Conservation (phyloP, 106 monocot species). For the Vanilla planifolia region DNA sequence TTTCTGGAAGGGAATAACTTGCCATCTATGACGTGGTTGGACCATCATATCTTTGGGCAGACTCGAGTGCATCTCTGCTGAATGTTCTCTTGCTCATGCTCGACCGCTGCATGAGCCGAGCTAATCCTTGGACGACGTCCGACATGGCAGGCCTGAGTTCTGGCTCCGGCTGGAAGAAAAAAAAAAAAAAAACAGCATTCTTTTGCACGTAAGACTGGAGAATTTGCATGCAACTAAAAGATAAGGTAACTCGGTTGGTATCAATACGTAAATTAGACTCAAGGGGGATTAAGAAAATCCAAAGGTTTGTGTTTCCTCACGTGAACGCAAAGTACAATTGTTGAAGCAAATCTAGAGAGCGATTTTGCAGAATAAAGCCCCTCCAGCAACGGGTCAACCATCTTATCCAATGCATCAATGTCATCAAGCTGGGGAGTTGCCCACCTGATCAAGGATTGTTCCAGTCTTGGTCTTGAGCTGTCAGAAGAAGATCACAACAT, state of each 20-base stretch:
- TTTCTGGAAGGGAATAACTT: too few species aligned
- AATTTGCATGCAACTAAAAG: too few species aligned
- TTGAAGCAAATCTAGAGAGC: conserved; percentile 24
- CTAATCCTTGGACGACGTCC: conserved; percentile 85
- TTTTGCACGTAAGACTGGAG: too few species aligned
- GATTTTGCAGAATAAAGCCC: conserved; percentile 28
- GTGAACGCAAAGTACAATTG: conserved; percentile 25
- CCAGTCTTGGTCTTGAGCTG: conserved; percentile 21
- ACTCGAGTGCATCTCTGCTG: conserved; percentile 20
- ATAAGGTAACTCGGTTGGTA: too few species aligned
- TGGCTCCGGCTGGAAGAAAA: conserved; percentile 54
- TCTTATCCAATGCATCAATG: conserved; percentile 29
- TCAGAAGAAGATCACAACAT: neutral
- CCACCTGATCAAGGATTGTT: conserved; percentile 21
- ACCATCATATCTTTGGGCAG: neutral
- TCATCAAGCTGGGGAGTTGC: conserved; percentile 21
- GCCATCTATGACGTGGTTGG: too few species aligned
- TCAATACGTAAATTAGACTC: too few species aligned
- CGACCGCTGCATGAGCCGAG: conserved; percentile 65
- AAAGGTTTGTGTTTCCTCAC: too few species aligned
- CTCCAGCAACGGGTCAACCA: conserved; percentile 27
- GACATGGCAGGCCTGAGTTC: conserved; percentile 95
- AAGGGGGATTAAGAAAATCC: too few species aligned
- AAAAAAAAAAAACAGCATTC: neutral
- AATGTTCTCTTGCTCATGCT: conserved; percentile 72